Base-by-base conservation (phyloP, 805 yeast species). In the Kazachstania kunashirensis region DNA sequence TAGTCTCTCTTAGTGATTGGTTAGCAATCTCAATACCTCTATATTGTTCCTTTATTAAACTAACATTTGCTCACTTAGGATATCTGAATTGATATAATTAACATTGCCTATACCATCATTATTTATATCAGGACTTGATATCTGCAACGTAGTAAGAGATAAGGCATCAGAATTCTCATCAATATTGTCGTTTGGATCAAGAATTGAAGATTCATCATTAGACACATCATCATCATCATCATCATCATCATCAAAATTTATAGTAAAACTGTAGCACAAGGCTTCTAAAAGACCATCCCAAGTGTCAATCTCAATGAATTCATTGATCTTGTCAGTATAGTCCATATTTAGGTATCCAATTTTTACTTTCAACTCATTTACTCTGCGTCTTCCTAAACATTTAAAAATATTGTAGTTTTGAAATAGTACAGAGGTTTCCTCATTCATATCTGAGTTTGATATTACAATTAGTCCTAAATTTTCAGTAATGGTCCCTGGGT, bases 281-380 rank as follows among this genome's bases (percentile, higher is more conserved):
- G 53, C 44, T 35, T 60, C 65, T 21, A 60, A 34, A 8, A 57
- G 21, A 16, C 44, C 43, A 12, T 34, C 37, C 58, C 60, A 59
- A 3, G 49, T 33, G 24, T 49, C 46, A 2, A 59, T 46, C 39
- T 60, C 65, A 0, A 52, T 46, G 5, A 58, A 38, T 36, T 59
- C 63, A 14, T 44, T 38, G 1, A 57, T 45, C 17, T 37, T 35
- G 8, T 59, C 57, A 34, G 53, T 49, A 29, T 57, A 52, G 36
- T 55, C 63, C 10, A 44, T 44, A 38, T 60, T 55, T 25, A 53
- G 39, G 32, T 47, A 60, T 1, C 65, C 65, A 1, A 60, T 48
- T 38, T 53, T 57, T 6, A 59, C 38, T 32, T 57, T 60, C 2
- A 57, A 24, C 26, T 54, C 57, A 28, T 52, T 43, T 3, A 54